phyloP scores from a whole-genome alignment of 2,329 filamentous ascomycete genomes.

The Claviceps paspali region DNA sequence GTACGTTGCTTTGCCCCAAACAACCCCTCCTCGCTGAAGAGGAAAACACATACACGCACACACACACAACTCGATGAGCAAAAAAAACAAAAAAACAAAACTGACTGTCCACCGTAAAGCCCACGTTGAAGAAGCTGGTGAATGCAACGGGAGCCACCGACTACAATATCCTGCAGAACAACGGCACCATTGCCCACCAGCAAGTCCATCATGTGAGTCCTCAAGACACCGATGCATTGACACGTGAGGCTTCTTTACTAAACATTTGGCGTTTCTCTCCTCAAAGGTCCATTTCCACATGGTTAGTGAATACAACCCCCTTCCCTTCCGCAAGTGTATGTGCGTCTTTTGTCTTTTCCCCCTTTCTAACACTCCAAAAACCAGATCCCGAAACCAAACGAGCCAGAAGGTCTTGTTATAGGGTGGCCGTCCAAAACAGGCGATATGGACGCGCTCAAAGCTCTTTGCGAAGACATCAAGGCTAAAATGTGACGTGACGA shows the following conservation, averaged over 20 bases:
- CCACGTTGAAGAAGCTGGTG: conserved; percentile 65
- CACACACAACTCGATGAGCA: not conserved
- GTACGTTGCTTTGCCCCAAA: too few relatives aligned
- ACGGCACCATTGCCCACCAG: conserved; percentile 82
- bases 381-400: conserved; percentile 86
- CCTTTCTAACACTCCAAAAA: not conserved
- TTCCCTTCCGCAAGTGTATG: too few relatives aligned
- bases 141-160: conserved; percentile 58
- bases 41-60: not conserved
- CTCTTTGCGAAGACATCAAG: conserved; percentile 70
- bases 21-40: too few relatives aligned
- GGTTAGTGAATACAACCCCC: conserved; percentile 45
- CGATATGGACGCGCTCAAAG: conserved; percentile 74
- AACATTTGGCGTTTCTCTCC: not conserved
- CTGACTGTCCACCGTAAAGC: conserved; percentile 12
- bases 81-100: too few relatives aligned
- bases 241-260: not conserved
- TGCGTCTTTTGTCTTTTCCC: too few relatives aligned
- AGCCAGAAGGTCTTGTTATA: conserved; percentile 63
- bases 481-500: conserved; percentile 75
- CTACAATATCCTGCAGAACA: conserved; percentile 96
- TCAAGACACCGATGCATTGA: not conserved
- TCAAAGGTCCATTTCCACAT: conserved; percentile 80
- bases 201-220: conserved; percentile 69
- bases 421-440: conserved; percentile 61